Conservation (phyloP, 2,329 filamentous ascomycete species). For the Stemphylium lycopersici region DNA sequence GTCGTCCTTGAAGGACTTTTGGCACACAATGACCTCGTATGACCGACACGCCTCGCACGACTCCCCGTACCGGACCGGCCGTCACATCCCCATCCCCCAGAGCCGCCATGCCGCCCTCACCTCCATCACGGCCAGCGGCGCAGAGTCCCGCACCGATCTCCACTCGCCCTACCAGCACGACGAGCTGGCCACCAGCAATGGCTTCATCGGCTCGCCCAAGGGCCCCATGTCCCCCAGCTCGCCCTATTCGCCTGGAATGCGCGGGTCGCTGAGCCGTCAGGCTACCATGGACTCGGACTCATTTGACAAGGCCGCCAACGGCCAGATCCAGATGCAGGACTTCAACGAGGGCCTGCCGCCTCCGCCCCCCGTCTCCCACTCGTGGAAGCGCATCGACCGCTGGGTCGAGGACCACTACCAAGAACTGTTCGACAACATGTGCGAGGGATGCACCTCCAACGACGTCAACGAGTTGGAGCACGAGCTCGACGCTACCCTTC, state of each 20-base stretch:
- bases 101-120: slow-evolving; percentile 82
- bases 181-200: slow-evolving; percentile 59
- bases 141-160: slow-evolving; percentile 86
- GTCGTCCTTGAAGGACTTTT: slow-evolving; percentile 81
- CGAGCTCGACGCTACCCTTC: slow-evolving; percentile 90
- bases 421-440: slow-evolving; percentile 90
- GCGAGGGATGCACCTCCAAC: slow-evolving; percentile 89
- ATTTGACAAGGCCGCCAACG: slow-evolving; percentile 70
- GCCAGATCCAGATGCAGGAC: slow-evolving; percentile 95
- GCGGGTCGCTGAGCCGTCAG: slow-evolving; percentile 74
- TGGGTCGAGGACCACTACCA: slow-evolving; percentile 97
- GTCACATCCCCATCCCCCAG: slow-evolving; percentile 86
- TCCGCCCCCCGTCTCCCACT: slow-evolving; percentile 83
- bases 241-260: slow-evolving; percentile 88
- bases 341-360: slow-evolving; percentile 92
- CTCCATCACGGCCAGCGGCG: slow-evolving; percentile 82
- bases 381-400: slow-evolving; percentile 90
- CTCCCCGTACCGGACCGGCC: slow-evolving; percentile 88
- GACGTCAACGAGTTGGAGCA: slow-evolving; percentile 97
- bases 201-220: slow-evolving; percentile 65
- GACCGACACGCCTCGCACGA: slow-evolving; percentile 89
- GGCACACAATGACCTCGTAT: slow-evolving; percentile 81
- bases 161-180: slow-evolving; percentile 81
- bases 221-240: slow-evolving; percentile 65
- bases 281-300: slow-evolving; percentile 59